Conservation (phyloP, 2,329 filamentous ascomycete species). For the Ascochyta koolunga region DNA sequence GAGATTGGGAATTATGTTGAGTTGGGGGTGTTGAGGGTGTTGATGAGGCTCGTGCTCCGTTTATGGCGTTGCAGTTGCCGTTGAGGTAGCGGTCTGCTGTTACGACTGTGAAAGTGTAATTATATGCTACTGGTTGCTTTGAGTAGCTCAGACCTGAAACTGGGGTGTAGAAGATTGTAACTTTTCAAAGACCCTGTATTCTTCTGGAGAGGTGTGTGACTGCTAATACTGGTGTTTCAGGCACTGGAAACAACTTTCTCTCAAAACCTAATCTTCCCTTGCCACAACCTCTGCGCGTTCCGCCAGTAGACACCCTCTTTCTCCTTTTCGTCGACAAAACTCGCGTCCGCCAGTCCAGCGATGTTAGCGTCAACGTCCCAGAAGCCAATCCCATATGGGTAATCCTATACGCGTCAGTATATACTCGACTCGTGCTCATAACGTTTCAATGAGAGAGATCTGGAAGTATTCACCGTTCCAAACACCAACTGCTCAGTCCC, state of each 20-base stretch:
- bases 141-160: not conserved
- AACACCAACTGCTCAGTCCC: conserved; percentile 42
- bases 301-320: conserved; percentile 36
- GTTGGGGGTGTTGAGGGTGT: conserved; percentile 45
- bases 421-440: too few species aligned
- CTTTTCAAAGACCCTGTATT: not conserved
- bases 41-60: conserved; percentile 43
- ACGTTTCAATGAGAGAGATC: too few species aligned
- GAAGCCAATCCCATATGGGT: conserved; percentile 47
- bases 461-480: conserved; percentile 39
- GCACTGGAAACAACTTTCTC: not conserved
- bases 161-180: not conserved
- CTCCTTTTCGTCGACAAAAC: conserved; percentile 27
- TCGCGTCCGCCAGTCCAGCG: conserved; percentile 30
- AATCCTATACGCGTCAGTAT: conserved; percentile 30
- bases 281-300: conserved; percentile 38
- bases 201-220: too few species aligned
- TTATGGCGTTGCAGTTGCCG: conserved; percentile 25
- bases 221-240: not conserved
- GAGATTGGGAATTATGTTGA: conserved; percentile 48
- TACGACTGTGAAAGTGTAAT: conserved; percentile 21
- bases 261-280: conserved; percentile 24
- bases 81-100: conserved; percentile 26
- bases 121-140: not conserved
- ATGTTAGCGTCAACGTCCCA: conserved; percentile 46